phyloP scores from a whole-genome alignment of 2,329 filamentous ascomycete species.

The Phyllosticta citrichinensis region DNA sequence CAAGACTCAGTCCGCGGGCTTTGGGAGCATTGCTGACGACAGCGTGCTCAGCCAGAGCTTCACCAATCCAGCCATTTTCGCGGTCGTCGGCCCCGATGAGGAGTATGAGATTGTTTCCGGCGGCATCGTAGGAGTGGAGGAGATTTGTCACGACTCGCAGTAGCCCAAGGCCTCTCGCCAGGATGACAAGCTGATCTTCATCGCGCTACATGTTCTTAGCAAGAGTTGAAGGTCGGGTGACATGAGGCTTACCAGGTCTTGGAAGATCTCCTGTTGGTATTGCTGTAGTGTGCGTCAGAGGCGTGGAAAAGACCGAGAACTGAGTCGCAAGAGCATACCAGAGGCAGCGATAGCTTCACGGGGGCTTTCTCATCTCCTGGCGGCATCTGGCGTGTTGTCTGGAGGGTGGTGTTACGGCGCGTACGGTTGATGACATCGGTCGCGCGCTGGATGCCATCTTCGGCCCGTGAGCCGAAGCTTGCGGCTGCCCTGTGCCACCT shows the following conservation, averaged over 20 bases:
- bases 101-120: conserved; percentile 84
- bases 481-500: not conserved
- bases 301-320: not conserved
- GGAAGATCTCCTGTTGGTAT: conserved; percentile 94
- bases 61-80: conserved; percentile 95
- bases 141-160: conserved; percentile 91
- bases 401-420: not conserved
- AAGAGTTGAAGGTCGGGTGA: conserved; percentile 39
- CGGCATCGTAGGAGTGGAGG: conserved; percentile 91
- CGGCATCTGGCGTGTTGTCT: conserved; percentile 19
- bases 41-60: conserved; percentile 90
- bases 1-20: conserved; percentile 75
- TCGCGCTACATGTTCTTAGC: conserved; percentile 46
- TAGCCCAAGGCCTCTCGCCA: conserved; percentile 85
- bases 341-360: conserved; percentile 71
- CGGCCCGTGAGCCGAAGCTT: not conserved
- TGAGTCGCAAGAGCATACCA: conserved; percentile 38
- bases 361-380: conserved; percentile 39
- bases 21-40: conserved; percentile 75
- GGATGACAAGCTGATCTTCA: conserved; percentile 87
- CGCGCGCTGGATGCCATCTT: not conserved
- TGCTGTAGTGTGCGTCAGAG: conserved; percentile 38
- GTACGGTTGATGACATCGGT: conserved; percentile 1
- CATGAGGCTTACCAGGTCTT: conserved; percentile 19
- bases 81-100: conserved; percentile 82